phyloP scores from a whole-genome alignment of 805 yeast species.

The Phaffomyces antillensis region DNA sequence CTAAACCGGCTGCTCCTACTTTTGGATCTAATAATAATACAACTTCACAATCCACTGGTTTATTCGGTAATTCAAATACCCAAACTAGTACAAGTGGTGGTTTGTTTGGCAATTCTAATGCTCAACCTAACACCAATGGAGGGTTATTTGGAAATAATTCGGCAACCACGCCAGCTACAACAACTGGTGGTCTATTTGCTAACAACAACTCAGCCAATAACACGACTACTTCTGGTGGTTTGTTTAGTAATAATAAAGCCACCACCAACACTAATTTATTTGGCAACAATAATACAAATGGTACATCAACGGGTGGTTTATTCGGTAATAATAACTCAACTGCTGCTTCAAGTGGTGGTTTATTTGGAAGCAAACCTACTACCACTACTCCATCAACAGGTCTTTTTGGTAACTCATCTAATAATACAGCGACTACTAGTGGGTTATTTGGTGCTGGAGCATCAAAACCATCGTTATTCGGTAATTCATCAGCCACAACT shows the following conservation, averaged over 20 bases:
- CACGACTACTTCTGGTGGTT: slow-evolving; percentile 1
- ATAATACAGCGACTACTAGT: not conserved
- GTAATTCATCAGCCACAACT: not conserved
- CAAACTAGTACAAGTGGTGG: slow-evolving; percentile 8
- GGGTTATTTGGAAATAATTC: not conserved
- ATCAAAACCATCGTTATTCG: slow-evolving; percentile 2
- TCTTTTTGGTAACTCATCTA: slow-evolving; percentile 19
- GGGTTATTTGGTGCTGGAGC: not conserved
- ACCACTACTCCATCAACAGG: slow-evolving; percentile 14
- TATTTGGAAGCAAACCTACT: slow-evolving; percentile 14
- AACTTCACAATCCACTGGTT: not conserved
- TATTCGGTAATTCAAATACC: not conserved
- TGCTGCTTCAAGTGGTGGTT: slow-evolving; percentile 8
- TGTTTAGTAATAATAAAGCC: slow-evolving; percentile 10
- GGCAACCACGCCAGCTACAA: not conserved
- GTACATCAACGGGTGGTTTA: not conserved
- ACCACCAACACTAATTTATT: slow-evolving; percentile 2
- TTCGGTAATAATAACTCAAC: slow-evolving; percentile 1
- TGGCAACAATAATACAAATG: slow-evolving; percentile 8
- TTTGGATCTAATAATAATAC: not conserved
- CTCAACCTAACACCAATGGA: slow-evolving; percentile 5
- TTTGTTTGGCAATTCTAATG: slow-evolving; percentile 13
- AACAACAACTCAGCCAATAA: slow-evolving; percentile 2
- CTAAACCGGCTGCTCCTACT: slow-evolving; percentile 1
- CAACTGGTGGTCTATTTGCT: not conserved